Conservation (phyloP, 1,284 basidiomycete genomes). For the Ustilago vetiveriae region DNA sequence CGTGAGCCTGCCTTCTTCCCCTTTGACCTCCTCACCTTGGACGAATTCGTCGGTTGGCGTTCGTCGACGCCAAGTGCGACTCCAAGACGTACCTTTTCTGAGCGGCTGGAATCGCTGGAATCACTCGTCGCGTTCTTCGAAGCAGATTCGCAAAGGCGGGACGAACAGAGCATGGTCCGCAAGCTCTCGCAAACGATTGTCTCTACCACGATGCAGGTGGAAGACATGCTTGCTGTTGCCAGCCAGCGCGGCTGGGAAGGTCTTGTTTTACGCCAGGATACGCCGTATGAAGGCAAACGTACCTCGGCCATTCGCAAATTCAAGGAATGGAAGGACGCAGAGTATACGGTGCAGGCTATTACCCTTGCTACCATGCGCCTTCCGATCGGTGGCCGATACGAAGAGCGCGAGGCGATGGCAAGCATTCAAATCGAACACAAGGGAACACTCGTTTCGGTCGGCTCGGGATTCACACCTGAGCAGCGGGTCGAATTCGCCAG, state of each 20-base stretch:
- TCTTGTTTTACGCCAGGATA: slow-evolving; percentile 45
- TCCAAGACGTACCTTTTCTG: slow-evolving; percentile 19
- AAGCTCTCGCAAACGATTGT: slow-evolving; percentile 39
- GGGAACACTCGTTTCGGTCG: slow-evolving; percentile 45
- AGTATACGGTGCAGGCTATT: slow-evolving; percentile 44
- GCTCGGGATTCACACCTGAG: slow-evolving; percentile 48
- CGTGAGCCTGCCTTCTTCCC: slow-evolving; percentile 46
- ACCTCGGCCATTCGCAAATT: slow-evolving; percentile 49
- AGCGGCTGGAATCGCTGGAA: slow-evolving; percentile 26
- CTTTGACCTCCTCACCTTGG: slow-evolving; percentile 50
- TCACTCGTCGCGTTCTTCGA: slow-evolving; percentile 25
- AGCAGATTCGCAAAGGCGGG: slow-evolving; percentile 1
- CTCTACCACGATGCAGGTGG: slow-evolving; percentile 5
- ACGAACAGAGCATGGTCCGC: slow-evolving; percentile 21
- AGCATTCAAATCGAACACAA: slow-evolving; percentile 42
- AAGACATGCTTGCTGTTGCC: slow-evolving; percentile 21
- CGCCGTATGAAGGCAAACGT: slow-evolving; percentile 51
- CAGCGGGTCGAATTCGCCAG: slow-evolving; percentile 48
- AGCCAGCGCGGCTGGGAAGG: slow-evolving; percentile 52
- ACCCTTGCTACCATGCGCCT: slow-evolving; percentile 47
- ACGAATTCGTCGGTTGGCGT: slow-evolving; percentile 49
- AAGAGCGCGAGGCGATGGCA: slow-evolving; percentile 39
- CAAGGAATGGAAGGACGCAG: slow-evolving; percentile 53
- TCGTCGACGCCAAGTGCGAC: neutral
- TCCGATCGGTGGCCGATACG: slow-evolving; percentile 41